A percentile compares a stretch with the other conserved stretches of the same genome.
These are phyloP conservation scores for Elongisporangium anandrum DNA, from an alignment of 352 stramenopile species.

Conservation along the genomic window DNA sequence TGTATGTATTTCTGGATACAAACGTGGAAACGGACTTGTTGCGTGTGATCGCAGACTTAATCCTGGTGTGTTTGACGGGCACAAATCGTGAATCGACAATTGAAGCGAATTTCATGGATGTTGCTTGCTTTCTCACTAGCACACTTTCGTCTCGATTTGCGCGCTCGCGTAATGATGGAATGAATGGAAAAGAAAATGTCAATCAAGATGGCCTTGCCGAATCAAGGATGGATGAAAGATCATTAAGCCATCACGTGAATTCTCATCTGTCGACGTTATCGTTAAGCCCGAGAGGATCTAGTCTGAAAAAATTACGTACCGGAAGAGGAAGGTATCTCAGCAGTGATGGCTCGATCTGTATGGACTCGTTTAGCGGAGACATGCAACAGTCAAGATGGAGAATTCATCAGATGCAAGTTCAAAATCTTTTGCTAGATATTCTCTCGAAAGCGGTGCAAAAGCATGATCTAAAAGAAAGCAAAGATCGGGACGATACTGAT, in stretches of 20 bases:
- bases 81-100: constrained; percentile 21
- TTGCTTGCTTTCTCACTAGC: constrained; percentile 52
- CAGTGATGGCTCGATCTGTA: background rate
- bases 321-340: background rate
- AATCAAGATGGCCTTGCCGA: background rate
- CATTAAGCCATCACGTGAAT: background rate
- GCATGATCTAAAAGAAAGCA: constrained; percentile 63
- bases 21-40: constrained; percentile 41
- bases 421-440: constrained; percentile 60
- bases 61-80: constrained; percentile 63
- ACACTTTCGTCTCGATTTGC: constrained; percentile 57
- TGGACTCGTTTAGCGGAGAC: background rate
- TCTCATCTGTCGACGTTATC: constrained; percentile 5
- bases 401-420: constrained; percentile 35
- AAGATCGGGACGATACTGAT: constrained; percentile 35
- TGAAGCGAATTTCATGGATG: constrained; percentile 62
- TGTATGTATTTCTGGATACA: constrained; percentile 69
- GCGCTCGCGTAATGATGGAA: constrained; percentile 1
- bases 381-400: background rate
- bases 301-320: background rate
- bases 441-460: constrained; percentile 69
- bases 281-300: constrained; percentile 11
- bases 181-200: constrained; percentile 5
- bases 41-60: constrained; percentile 56
- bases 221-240: background rate